phyloP scores from a whole-genome alignment of 2,329 filamentous ascomycete species.

The Beauveria australis region DNA sequence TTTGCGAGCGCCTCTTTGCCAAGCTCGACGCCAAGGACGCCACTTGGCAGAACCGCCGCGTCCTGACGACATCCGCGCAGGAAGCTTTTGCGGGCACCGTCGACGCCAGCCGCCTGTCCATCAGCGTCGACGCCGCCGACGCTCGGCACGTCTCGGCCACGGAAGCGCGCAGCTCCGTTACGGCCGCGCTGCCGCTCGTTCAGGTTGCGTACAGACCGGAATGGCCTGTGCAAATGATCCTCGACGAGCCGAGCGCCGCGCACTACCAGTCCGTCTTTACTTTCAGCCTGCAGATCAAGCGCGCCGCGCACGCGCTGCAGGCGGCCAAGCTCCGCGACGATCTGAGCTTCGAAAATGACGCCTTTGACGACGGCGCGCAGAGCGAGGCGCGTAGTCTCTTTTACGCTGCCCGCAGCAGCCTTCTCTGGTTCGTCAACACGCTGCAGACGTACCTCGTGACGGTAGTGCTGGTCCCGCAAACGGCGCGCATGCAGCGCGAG shows the following conservation, averaged over 20 bases:
- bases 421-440: constrained; percentile 65
- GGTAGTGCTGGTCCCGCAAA: constrained; percentile 54
- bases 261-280: constrained; percentile 67
- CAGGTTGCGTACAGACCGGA: constrained; percentile 59
- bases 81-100: constrained; percentile 56
- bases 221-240: constrained; percentile 63
- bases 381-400: constrained; percentile 25
- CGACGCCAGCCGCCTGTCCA: constrained; percentile 54
- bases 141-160: constrained; percentile 34
- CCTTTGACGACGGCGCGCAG: constrained; percentile 25
- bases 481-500: constrained; percentile 40
- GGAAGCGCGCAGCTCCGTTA: constrained; percentile 48
- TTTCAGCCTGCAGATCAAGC: constrained; percentile 68
- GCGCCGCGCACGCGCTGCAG: constrained; percentile 60
- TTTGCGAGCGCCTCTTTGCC: constrained; percentile 64
- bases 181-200: constrained; percentile 49
- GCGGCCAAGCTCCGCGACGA: constrained; percentile 39
- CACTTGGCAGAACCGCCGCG: constrained; percentile 73
- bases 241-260: constrained; percentile 54
- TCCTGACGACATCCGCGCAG: constrained; percentile 69
- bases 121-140: constrained; percentile 37
- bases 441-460: constrained; percentile 64
- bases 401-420: constrained; percentile 51
- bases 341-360: background rate
- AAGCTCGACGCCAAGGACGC: constrained; percentile 55